Percentiles rank a stretch among this genome's conserved stretches.
Evolutionary conservation across 129 eudicot genomes (phyloP).

Genomic region (Pittosporum tobira): DNA sequence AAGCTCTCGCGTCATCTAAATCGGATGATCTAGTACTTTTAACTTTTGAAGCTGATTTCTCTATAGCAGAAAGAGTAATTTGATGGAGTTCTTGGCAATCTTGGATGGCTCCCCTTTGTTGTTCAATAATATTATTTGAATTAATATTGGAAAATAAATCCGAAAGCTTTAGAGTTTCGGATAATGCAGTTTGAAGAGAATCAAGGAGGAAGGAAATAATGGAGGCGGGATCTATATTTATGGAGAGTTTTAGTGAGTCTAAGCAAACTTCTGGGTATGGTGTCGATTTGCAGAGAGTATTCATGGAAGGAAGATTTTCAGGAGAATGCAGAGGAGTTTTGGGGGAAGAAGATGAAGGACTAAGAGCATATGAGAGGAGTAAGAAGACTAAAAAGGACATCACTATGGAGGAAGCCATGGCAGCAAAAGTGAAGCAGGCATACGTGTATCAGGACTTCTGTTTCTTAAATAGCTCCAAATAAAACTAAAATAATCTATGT

Average conservation of each 20-base stretch:
- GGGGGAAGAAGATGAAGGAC: background rate
- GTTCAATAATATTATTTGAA: slow-evolving; percentile 34
- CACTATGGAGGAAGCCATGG: background rate
- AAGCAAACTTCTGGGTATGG: slow-evolving; percentile 75
- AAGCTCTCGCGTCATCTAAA: slow-evolving; percentile 42
- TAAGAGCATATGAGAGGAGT: background rate
- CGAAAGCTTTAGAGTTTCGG: slow-evolving; percentile 51
- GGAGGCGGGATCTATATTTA: slow-evolving; percentile 31
- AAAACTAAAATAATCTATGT: no score
- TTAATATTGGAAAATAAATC: slow-evolving; percentile 21
- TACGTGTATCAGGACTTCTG: background rate
- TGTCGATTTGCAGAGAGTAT: slow-evolving; percentile 51
- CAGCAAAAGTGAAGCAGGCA: background rate
- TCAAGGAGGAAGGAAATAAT: slow-evolving; percentile 36
- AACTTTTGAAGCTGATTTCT: slow-evolving; percentile 35
- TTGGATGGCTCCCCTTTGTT: slow-evolving; percentile 61
- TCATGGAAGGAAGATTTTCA: slow-evolving; percentile 15
- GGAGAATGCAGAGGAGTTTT: background rate
- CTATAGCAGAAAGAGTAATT: slow-evolving; percentile 39
- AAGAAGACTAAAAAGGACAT: background rate
- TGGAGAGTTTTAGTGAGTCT: slow-evolving; percentile 51
- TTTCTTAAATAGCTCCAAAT: background rate
- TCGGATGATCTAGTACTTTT: slow-evolving; percentile 12
- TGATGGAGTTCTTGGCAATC: slow-evolving; percentile 82
- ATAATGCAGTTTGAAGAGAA: slow-evolving; percentile 53